Base-by-base conservation (phyloP, 106 monocot genomes). In the Phalaenopsis aphrodite region DNA sequence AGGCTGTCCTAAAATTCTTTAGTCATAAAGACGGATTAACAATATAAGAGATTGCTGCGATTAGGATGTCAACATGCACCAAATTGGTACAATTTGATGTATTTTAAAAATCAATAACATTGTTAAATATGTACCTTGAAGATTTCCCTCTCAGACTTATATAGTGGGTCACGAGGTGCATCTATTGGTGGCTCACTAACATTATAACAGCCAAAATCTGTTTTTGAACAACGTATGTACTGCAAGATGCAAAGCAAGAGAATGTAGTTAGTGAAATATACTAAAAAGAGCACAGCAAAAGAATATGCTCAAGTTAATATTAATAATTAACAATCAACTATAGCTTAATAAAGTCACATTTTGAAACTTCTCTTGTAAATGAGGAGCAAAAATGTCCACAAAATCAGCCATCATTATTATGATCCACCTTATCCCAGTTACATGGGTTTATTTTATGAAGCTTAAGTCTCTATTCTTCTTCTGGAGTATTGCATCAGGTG, bases 111-210 rank as follows among this genome's bases (percentile, higher is more conserved):
- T 36, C 10, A 71, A 56, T 49, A 43, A 41, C n/a, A 64, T 7
- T 41, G 69, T 65, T 16, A 52, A 81, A 7, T 30, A 76, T 41
- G 45, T 85, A 96, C 97, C 94, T 94, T 97, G 57, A 84, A 46
- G 39, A 97, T 79, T 78, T 94, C 92, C 81, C 83, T 86, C 67
- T 98, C 92, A 41, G 87, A 78, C 79, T 98, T 94, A 55, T 94
- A 92, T 24, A 98, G 65, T 76, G 97, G 97, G 86, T 92, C 94
- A 74, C 92, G 80, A 24, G 92, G 92, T 49, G 88, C 90, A 66
- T 97, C 97, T 58, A 94, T 91, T 19, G 94, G 94, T 42, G 94
- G 98, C 61, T 98, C 98, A 0, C 84, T 94, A 21, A 92, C 90
- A 84, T 98, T 92, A 61, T 88, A 98, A 77, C 85, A 84, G 58